Evolutionary conservation across 73 alveolate genomes (phyloP).

Genomic region (Tetrahymena elliotti): DNA sequence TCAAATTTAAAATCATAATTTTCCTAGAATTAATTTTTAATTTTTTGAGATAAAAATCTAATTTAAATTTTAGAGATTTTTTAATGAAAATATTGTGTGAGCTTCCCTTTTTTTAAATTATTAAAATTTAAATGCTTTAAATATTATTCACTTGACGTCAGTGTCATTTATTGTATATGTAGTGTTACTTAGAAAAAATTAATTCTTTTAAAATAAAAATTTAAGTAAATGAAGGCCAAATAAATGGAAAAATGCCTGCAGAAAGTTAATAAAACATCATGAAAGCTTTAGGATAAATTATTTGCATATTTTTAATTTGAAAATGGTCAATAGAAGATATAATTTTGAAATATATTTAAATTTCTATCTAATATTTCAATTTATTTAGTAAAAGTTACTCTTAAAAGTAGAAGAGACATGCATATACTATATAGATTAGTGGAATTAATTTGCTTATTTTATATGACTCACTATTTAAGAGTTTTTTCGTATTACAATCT

Average conservation of each 20-base stretch:
- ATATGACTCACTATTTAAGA: neutral
- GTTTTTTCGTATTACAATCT: constrained; percentile 17
- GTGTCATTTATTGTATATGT: neutral
- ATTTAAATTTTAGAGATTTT: no score
- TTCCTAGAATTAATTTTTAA: neutral
- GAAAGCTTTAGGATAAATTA: neutral
- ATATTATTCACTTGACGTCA: neutral
- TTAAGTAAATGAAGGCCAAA: neutral
- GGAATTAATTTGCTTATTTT: neutral
- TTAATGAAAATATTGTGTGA: neutral
- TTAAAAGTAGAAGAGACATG: neutral
- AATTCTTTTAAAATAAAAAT: no score
- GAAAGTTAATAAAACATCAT: no score
- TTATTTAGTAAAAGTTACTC: neutral
- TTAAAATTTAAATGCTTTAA: neutral
- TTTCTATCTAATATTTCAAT: no score
- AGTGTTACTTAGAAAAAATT: neutral
- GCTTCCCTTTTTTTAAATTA: neutral
- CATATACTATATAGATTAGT: neutral
- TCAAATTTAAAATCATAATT: neutral
- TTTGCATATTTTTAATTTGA: neutral
- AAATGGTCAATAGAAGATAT: neutral
- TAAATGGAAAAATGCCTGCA: neutral
- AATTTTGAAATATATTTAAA: no score
- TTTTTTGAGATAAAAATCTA: no score